Evolutionary conservation across 371 early-diverging fungal genomes (phyloP), one percentile per base, ranked within the genome.

Genomic region (Catenaria anguillulae): DNA sequence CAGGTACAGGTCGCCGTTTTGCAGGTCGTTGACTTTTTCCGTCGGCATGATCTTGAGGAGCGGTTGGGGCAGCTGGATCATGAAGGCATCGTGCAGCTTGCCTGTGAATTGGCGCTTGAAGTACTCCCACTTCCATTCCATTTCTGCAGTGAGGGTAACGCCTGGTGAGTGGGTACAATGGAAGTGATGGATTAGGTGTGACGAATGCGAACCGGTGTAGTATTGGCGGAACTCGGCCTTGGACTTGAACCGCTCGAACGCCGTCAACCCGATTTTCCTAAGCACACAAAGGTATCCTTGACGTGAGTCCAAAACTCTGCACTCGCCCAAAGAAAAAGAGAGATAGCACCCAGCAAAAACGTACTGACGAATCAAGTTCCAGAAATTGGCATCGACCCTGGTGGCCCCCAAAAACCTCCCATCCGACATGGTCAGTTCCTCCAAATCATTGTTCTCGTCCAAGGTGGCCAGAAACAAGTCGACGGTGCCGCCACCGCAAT

Each of bases 401-500:
- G 52, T 29, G 29, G 52, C 52, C 29, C 52, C 52, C 2, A 29
- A 15, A 31, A 50, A 50, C 26, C 19, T 26, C 29, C 52, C 52
- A 31, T 50, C 52, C 29, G 29, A 26, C 29, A 50, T 10, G 21
- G 52, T 50, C 52, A 50, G 52, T 31, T 50, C 52, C 52, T 58
- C 36, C 0, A 58, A 23, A 15, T 58, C 58, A 31, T 29, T 24
- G 40, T 58, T 24, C 29, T 33, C 58, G 24, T 42, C 58, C 17
- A 58, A 36, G 2, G 12, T 8, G 29, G n/a, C 19, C 58, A 58
- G 26, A 31, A 58, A 58, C 36, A 24, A 19, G 5, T 58, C 58
- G 36, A 33, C 58, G 24, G 58, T 58, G 36, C 58, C 58, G 43
- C 58, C 58, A 6, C 58, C 58, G 43, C 58, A 58, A 31, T 58